A percentile compares a stretch with the other conserved stretches of the same genome.
These are phyloP conservation scores for Setomelanomma holmii DNA, from an alignment of 2,329 filamentous ascomycete genomes.

Conservation along the genomic window DNA sequence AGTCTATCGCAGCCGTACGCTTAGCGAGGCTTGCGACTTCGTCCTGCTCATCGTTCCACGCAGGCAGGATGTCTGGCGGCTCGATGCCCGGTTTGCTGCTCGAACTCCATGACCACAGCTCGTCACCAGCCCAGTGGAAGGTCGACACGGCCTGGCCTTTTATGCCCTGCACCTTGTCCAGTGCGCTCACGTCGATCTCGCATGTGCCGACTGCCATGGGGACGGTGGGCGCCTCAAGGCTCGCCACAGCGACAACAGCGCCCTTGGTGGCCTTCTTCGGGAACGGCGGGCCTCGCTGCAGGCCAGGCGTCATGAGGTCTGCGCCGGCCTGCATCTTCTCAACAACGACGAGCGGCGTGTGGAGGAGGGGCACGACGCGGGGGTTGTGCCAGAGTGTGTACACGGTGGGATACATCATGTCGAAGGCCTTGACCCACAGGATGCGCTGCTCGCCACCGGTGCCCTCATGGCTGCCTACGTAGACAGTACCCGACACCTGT, in stretches of 20 bases:
- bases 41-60: constrained; percentile 53
- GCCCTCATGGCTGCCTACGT: constrained; percentile 64
- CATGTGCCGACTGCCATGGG: constrained; percentile 71
- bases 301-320: constrained; percentile 72
- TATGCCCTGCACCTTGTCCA: constrained; percentile 64
- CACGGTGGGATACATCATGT: constrained; percentile 63
- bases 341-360: constrained; percentile 68
- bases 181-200: constrained; percentile 65
- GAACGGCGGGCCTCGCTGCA: constrained; percentile 70
- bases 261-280: constrained; percentile 65
- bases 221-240: constrained; percentile 65
- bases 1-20: constrained; percentile 49
- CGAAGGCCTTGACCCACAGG: constrained; percentile 69
- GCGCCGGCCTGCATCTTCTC: constrained; percentile 69
- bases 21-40: constrained; percentile 44
- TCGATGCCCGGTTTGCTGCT: constrained; percentile 60
- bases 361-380: constrained; percentile 66
- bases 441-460: constrained; percentile 63
- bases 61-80: constrained; percentile 61
- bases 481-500: constrained; percentile 68
- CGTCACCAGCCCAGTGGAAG: constrained; percentile 72
- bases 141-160: constrained; percentile 71
- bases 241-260: constrained; percentile 68
- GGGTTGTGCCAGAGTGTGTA: constrained; percentile 73
- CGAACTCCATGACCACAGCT: constrained; percentile 70